Base-by-base conservation (phyloP, 1,284 basidiomycete genomes). In the Chiua sp. region DNA sequence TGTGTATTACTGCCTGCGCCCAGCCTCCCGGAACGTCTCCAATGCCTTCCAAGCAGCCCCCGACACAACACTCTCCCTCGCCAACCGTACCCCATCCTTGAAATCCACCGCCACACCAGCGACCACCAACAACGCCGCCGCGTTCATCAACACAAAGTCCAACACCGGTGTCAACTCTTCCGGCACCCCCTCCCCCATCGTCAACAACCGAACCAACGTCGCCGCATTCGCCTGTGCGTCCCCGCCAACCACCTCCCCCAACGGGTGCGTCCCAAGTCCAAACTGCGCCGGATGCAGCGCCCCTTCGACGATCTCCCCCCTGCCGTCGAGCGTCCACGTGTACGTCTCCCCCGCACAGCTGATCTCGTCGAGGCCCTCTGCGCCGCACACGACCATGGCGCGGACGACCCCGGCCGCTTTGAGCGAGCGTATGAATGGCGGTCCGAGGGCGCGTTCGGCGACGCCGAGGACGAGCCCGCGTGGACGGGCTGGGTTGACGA, bases 331-430 rank as follows among this genome's bases (percentile, higher is more conserved):
- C 66, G 87, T 83, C 84, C 85, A 88, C 18, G 87, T 91, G 78
- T 87, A 85, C 13, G 96, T 97, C n/a, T 90, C 86, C 1, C 97
- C 97, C 7, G 89, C 94, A 71, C 93, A 94, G 70, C 91, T 94
- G 71, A 99, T 94, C 80, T 99, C 97, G 75, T 98, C 97, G 48
- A 99, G 82, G 2, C 87, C 87, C 74, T 99, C 98, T 51, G 86
- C 86, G 2, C 97, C 97, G 68, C 96, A 98, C 0, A 98, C 97
- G 42, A 99, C 95, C 67, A 98, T 80, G 8, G 95, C 96, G 30
- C 91, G 86, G 68, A 89, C 79, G 15, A 96, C 91, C 20, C 91
- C 89, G 26, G 83, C 83, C 18, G 86, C 83, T 2, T 76, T 71
- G 47, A 98, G 77, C 1, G 92, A 91, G 62, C 88, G 82, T 0